Evolutionary conservation across 2,329 filamentous ascomycete species (phyloP).

Genomic region (Monilinia fructicola): DNA sequence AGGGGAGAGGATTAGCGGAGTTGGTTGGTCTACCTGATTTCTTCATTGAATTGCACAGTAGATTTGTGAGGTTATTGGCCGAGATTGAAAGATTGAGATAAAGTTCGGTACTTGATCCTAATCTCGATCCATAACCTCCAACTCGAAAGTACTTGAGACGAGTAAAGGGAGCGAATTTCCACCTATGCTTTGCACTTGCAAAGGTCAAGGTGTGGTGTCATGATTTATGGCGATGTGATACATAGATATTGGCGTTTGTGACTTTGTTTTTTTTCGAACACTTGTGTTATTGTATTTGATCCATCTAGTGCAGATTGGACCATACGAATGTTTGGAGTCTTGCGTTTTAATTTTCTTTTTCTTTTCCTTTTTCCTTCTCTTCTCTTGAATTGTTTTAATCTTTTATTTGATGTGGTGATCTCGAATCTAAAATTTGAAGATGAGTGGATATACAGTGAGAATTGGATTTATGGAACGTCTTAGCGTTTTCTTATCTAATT

Average conservation of each 20-base stretch:
- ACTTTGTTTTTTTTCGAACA: conserved; percentile 5
- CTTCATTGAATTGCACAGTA: conserved; percentile 64
- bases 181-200: neutral
- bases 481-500: neutral
- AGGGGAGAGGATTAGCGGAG: conserved; percentile 62
- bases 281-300: conserved; percentile 1
- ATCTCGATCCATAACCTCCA: neutral
- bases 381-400: neutral
- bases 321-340: conserved; percentile 10
- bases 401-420: neutral
- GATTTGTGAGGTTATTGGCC: conserved; percentile 62
- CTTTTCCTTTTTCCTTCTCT: neutral
- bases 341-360: neutral
- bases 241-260: conserved; percentile 6
- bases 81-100: conserved; percentile 46
- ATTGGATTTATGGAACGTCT: neutral
- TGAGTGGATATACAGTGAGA: neutral
- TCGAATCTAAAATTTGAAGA: neutral
- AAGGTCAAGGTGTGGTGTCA: neutral
- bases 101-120: neutral
- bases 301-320: conserved; percentile 22
- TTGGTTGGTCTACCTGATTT: conserved; percentile 66
- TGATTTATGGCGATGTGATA: neutral
- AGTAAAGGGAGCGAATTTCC: neutral
- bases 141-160: neutral